Base-by-base conservation (phyloP, 805 yeast genomes). In the Ogataea polymorpha region DNA sequence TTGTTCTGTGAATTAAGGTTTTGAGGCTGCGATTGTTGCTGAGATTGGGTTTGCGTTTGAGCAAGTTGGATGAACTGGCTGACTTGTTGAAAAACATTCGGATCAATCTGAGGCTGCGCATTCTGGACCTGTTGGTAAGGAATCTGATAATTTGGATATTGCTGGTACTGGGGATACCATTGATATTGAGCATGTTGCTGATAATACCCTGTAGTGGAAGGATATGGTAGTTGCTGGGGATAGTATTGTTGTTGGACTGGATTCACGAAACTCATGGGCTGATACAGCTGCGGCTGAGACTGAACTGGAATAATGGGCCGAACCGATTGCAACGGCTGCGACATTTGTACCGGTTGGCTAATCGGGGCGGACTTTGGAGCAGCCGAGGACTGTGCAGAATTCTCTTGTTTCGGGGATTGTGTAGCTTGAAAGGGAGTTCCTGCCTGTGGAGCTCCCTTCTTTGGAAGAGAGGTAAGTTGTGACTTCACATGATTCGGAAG, bases 51-150 rank as follows among this genome's bases (percentile, higher is more conserved):
- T 42, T 43, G 49, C 28, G 24, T 15, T 12, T 47, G 55, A 11
- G 53, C 51, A 36, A 51, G 32, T 34, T 51, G 57, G 2, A 50
- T 29, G 3, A 53, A 47, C 18, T 59, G 61, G 25, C 54, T 59
- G 34, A 50, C 36, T 35, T 55, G 61, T 8, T 50, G 51, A 16
- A 49, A 27, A 38, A 48, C 35, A 11, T 49, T 49, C 7, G 51
- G 43, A n/a, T 42, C 39, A 23, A 38, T 29, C 23, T 16, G 41
- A 16, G 33, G 48, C 37, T 29, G 42, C 32, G 30, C 15, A 23
- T 24, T 39, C 17, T 27, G 49, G 13, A 20, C 18, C 15, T 33
- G 17, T 21, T 33, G 33, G 38, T 35, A 35, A 5, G 24, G 26
- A n/a, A 31, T 25, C 27, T 11, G 14, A 30, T 25, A 33, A 21